Evolutionary conservation across 495 filamentous ascomycete genomes (phyloP).

Genomic region (Neurospora tetraspora): DNA sequence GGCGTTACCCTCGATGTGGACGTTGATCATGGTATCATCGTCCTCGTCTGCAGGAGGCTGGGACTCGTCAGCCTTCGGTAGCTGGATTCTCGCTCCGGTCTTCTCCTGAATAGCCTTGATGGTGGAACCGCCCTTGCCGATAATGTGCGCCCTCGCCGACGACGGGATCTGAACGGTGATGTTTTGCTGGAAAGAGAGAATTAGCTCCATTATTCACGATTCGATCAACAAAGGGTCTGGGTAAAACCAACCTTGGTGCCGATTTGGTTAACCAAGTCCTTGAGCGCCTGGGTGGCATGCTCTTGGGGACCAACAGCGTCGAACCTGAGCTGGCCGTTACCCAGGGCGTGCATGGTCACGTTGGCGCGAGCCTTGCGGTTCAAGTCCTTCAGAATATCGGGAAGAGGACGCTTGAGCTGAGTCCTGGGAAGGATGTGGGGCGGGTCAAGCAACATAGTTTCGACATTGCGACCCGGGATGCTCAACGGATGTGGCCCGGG

Average conservation of each 20-base stretch:
- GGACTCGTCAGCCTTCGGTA: constrained; percentile 67
- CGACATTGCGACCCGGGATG: constrained; percentile 68
- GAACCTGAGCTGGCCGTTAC: constrained; percentile 60
- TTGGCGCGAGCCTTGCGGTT: constrained; percentile 80
- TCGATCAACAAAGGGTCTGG: background rate
- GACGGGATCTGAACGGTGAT: constrained; percentile 69
- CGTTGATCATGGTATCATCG: constrained; percentile 70
- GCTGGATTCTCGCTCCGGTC: constrained; percentile 76
- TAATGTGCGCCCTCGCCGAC: constrained; percentile 74
- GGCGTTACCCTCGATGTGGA: constrained; percentile 82
- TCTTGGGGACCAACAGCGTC: constrained; percentile 71
- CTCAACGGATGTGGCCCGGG: constrained; percentile 52
- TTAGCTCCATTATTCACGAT: background rate
- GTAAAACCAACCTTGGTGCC: constrained; percentile 61
- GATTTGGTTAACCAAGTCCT: constrained; percentile 75
- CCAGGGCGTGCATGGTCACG: constrained; percentile 61
- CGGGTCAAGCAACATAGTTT: constrained; percentile 60
- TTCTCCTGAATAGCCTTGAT: constrained; percentile 79
- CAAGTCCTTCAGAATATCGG: constrained; percentile 77
- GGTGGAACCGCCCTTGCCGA: constrained; percentile 81
- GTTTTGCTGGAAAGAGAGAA: constrained; percentile 44
- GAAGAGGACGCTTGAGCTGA: constrained; percentile 71
- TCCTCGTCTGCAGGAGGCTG: constrained; percentile 60
- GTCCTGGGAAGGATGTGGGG: constrained; percentile 60
- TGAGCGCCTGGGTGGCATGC: constrained; percentile 69